Conservation (phyloP, 192 early-diverging fungal genomes). For the Coemansia sp. region DNA sequence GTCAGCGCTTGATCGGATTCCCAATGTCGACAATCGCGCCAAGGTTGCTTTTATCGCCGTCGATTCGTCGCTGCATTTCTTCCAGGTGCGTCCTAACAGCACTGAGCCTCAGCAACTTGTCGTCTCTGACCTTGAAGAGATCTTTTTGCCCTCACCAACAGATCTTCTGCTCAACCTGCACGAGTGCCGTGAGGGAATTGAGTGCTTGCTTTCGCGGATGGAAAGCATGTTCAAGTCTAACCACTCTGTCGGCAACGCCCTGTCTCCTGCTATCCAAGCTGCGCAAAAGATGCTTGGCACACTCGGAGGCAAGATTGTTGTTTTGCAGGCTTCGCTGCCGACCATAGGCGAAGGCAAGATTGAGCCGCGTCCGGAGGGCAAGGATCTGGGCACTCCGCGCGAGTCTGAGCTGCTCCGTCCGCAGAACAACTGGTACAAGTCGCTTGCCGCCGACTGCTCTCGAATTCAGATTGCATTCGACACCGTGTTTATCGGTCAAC, state of each 20-base stretch:
- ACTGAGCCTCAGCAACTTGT: slow-evolving; percentile 94
- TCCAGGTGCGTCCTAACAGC: slow-evolving; percentile 68
- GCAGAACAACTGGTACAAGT: slow-evolving; percentile 87
- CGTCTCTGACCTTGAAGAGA: slow-evolving; percentile 87
- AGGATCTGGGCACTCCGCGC: slow-evolving; percentile 86
- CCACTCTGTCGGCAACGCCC: slow-evolving; percentile 71
- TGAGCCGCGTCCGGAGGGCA: slow-evolving; percentile 82
- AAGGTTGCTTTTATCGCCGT: slow-evolving; percentile 89
- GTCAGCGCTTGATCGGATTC: slow-evolving; percentile 77
- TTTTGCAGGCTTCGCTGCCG: slow-evolving; percentile 78
- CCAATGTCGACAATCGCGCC: slow-evolving; percentile 85
- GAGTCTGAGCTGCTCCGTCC: slow-evolving; percentile 82
- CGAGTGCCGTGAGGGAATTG: slow-evolving; percentile 75
- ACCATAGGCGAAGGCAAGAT: slow-evolving; percentile 76
- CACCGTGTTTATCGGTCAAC: slow-evolving; percentile 78
- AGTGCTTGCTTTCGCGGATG: slow-evolving; percentile 68
- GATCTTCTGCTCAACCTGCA: slow-evolving; percentile 86
- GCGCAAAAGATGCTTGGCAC: slow-evolving; percentile 77
- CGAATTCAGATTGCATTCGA: slow-evolving; percentile 86
- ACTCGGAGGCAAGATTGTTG: slow-evolving; percentile 88
- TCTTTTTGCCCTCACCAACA: slow-evolving; percentile 83
- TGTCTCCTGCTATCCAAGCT: slow-evolving; percentile 80
- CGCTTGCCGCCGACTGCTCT: slow-evolving; percentile 87
- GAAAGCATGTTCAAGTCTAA: slow-evolving; percentile 84
- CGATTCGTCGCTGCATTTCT: slow-evolving; percentile 87